Base-by-base conservation (phyloP, 2,329 filamentous ascomycete species). In the Aspergillus unguis region DNA sequence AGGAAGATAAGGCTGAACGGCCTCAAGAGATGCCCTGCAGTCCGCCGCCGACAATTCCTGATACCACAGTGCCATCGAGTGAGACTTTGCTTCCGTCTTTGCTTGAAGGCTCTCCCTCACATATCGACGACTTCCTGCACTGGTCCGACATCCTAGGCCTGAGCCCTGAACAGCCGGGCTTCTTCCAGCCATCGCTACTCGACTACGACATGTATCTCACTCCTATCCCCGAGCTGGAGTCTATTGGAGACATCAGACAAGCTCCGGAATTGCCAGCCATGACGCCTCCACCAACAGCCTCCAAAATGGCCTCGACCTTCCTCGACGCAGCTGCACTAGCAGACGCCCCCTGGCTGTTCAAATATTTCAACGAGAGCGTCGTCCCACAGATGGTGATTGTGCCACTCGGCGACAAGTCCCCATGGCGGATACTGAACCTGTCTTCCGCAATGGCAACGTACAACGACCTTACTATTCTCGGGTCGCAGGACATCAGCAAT, bases 81-180 rank as follows among this genome's bases (percentile, higher is more conserved):
- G 36, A 28, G 9, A 17, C 32, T 6, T 27, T 32, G 6, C 23
- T 31, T 3, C 10, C 37, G 2, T 28, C 10, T 32, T 46, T 54
- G 31, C 4, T 60, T 57, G 1, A 59, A 57, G 23, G 63, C 26
- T 60, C 62, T 4, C 40, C 64, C 6, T 54, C 58, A 1, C 50
- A 61, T 23, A 60, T 68, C 40, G 62, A 67, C 25, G 67, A 67
- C 44, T 65, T 66, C 11, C 46, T 69, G 3, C 66, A 67, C 29
- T 70, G 67, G 67, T 65, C 68, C 1, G 67, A 70, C 43, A 50
- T 70, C 0, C 59, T 70, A 5, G 65, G 65, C 27, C 58, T 69
- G 17, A 61, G 60, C 5, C 62, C 60, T n/a, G 62, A 65, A 2
- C 52, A 61, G 37, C 44, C 56, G 6, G 57, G 56, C 4, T 45